Evolutionary conservation across 139 green algal species (phyloP).

Genomic region (Chlorella sorokiniana): DNA sequence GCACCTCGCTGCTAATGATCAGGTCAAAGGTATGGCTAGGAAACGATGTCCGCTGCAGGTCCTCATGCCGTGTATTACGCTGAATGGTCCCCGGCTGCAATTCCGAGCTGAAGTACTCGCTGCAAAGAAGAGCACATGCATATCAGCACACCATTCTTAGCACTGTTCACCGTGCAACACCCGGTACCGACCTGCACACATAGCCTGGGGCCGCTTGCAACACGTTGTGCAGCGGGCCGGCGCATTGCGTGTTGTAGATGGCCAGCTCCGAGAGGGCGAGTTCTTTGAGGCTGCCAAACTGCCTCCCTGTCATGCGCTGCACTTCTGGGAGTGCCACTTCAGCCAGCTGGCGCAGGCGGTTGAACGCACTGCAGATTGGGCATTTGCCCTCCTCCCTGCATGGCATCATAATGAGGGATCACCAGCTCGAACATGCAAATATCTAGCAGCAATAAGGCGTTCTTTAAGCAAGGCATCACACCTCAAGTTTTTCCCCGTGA

Average conservation of each 20-base stretch:
- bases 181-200: not conserved
- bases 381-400: not conserved
- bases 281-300: not conserved
- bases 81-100: not conserved
- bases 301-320: not conserved
- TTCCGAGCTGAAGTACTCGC: not conserved
- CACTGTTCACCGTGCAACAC: not conserved
- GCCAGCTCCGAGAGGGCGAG: not conserved
- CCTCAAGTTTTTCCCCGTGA: not conserved
- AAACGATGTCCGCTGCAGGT: not conserved
- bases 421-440: not conserved
- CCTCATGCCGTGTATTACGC: not conserved
- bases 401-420: not conserved
- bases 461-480: too few species aligned
- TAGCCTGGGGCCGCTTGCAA: not conserved
- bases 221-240: not conserved
- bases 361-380: not conserved
- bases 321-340: not conserved
- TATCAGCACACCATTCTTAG: not conserved
- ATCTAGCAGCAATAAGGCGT: too few species aligned
- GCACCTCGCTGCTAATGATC: slow-evolving; percentile 13
- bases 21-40: not conserved
- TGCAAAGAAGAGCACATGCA: not conserved
- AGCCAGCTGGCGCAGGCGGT: not conserved
- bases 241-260: not conserved